phyloP scores from a whole-genome alignment of 805 yeast genomes.

The Candida bentonensis region DNA sequence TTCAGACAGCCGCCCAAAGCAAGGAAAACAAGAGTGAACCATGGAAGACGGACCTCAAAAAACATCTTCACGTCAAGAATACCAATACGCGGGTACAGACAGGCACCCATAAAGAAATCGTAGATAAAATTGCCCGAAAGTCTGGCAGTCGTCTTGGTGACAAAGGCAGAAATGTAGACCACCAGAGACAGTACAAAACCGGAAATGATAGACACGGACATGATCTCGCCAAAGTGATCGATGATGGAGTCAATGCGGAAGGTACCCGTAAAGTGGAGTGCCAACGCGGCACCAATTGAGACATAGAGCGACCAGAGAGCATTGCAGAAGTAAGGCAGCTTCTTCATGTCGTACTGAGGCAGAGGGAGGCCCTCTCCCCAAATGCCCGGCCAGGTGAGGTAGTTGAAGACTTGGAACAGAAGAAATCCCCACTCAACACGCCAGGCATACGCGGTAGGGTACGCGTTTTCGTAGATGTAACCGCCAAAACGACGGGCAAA shows the following conservation, averaged over 20 bases:
- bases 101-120: slow-evolving; percentile 95
- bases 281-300: slow-evolving; percentile 41
- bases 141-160: slow-evolving; percentile 64
- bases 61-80: slow-evolving; percentile 90
- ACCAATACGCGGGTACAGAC: slow-evolving; percentile 90
- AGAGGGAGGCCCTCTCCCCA: slow-evolving; percentile 94
- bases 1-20: slow-evolving; percentile 59
- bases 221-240: slow-evolving; percentile 78
- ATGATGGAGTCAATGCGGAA: slow-evolving; percentile 63
- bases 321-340: slow-evolving; percentile 85
- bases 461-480: slow-evolving; percentile 29
- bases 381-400: slow-evolving; percentile 78
- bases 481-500: slow-evolving; percentile 35
- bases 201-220: slow-evolving; percentile 76
- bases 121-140: slow-evolving; percentile 86
- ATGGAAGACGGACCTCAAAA: slow-evolving; percentile 92
- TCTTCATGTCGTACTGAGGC: slow-evolving; percentile 62
- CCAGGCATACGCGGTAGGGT: slow-evolving; percentile 41
- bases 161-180: slow-evolving; percentile 55
- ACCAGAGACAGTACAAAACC: slow-evolving; percentile 59
- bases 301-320: slow-evolving; percentile 77
- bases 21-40: slow-evolving; percentile 80
- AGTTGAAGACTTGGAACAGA: slow-evolving; percentile 53
- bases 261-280: slow-evolving; percentile 57
- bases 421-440: slow-evolving; percentile 58